Base-by-base conservation (phyloP, 495 filamentous ascomycete species). In the Xylaria telfairii region DNA sequence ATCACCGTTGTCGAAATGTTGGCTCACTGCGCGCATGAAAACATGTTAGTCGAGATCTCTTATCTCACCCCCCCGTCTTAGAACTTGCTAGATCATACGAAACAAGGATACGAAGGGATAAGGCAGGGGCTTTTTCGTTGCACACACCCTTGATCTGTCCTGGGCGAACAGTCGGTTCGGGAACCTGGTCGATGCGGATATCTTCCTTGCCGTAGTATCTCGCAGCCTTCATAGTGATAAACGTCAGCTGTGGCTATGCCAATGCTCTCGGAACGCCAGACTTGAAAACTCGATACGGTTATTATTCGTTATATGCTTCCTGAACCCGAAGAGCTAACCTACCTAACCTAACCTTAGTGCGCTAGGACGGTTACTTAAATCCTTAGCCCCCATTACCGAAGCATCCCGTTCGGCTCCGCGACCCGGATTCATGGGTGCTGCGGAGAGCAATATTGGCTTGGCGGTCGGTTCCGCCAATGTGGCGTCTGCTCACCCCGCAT, bases 191-290 rank as follows among this genome's bases (percentile, higher is more conserved):
- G 49, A 85, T 76, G n/a, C 82, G 74, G 37, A 85, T 76, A 65
- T 85, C 83, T 74, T 82, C 78, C 53, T 77, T 81, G 41, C 83
- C 83, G 64, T 83, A 82, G 67, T 77, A 85, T 47, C 80, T 63
- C 41, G 77, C 79, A 12, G 82, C 83, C 53, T 76, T 73, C 83
- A 85, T 85, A 15, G 44, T 61, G 19, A 47, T n/a, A 8, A 30
- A 37, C 0, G 28, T 32, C 26, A n/a, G 26, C 15, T 5, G 15
- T n/a, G 12, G 54, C 26, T 41, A 60, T 39, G 15, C 17, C 19
- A 41, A 12, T 37, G n/a, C 57, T 34, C 57, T 34, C 34, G 0
- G 8, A 61, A 61, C 6, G 12, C 12, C 13, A 13, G 41, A 26
- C 34, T 41, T 61, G 2, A 9, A 17, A 42, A 2, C 15, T 34